These are phyloP conservation scores for Crassisporium funariophilum DNA, from an alignment of 768 basidiomycete genomes.

Conservation along the genomic window DNA sequence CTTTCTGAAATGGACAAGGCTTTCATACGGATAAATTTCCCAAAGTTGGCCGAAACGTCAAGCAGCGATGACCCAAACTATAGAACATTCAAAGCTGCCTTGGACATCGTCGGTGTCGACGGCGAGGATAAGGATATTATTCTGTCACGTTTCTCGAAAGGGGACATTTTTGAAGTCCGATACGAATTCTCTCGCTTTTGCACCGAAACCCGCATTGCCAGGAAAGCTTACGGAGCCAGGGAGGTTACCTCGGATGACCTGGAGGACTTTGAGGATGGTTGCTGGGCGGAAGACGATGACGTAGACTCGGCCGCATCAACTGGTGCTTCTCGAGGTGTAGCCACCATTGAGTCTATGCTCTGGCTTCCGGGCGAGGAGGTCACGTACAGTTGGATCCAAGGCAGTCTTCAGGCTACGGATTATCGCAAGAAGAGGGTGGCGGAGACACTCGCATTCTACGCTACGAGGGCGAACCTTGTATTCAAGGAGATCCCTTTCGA, in stretches of 20 bases:
- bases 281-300: too few relatives aligned
- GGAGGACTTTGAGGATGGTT: too few relatives aligned
- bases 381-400: conserved; percentile 11
- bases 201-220: conserved; percentile 8
- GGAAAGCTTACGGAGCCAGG: conserved; percentile 3
- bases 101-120: conserved; percentile 7
- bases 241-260: neutral
- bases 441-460: too few relatives aligned
- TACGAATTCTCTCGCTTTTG: conserved; percentile 9
- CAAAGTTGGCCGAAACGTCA: too few relatives aligned
- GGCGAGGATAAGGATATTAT: conserved; percentile 1
- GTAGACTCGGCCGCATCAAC: too few relatives aligned
- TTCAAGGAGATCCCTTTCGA: too few relatives aligned
- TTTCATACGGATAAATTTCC: conserved; percentile 9
- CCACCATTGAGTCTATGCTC: too few relatives aligned
- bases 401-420: too few relatives aligned
- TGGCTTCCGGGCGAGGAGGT: conserved; percentile 12
- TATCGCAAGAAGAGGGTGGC: too few relatives aligned
- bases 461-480: too few relatives aligned
- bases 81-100: conserved; percentile 1
- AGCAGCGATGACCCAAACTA: too few relatives aligned
- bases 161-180: conserved; percentile 8
- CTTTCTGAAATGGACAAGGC: conserved; percentile 18
- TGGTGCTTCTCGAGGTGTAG: neutral
- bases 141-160: neutral